Evolutionary conservation across 2,329 filamentous ascomycete genomes (phyloP).

Genomic region (Drechslera avenae): DNA sequence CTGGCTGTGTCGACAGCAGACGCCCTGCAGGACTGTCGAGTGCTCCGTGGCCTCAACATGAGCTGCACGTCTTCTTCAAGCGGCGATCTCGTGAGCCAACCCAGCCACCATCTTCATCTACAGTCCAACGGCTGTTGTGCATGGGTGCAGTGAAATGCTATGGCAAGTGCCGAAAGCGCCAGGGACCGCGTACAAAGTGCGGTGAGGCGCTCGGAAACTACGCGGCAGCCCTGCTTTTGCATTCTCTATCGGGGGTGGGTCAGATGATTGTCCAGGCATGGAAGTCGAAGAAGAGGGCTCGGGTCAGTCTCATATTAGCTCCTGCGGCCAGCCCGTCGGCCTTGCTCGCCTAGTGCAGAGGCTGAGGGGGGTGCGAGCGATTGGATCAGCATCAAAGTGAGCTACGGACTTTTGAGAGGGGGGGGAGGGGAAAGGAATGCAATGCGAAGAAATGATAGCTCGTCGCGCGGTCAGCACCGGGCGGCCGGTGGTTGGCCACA

Average conservation of each 20-base stretch:
- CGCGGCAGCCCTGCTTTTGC: slow-evolving; percentile 32
- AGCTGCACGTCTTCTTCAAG: slow-evolving; percentile 28
- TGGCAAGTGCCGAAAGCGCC: slow-evolving; percentile 34
- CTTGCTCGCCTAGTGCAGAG: slow-evolving; percentile 16
- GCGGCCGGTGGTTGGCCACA: slow-evolving; percentile 35
- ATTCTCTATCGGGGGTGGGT: slow-evolving; percentile 32
- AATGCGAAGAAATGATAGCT: slow-evolving; percentile 33
- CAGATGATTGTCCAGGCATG: slow-evolving; percentile 40
- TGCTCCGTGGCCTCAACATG: slow-evolving; percentile 40
- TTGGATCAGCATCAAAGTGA: slow-evolving; percentile 23
- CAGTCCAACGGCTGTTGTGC: slow-evolving; percentile 46
- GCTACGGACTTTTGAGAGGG: slow-evolving; percentile 30
- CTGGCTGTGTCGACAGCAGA: slow-evolving; percentile 36
- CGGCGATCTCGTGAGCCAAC: slow-evolving; percentile 32
- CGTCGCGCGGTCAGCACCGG: slow-evolving; percentile 36
- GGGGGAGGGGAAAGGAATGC: slow-evolving; percentile 40
- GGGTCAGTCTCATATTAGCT: slow-evolving; percentile 35
- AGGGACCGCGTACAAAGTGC: slow-evolving; percentile 24
- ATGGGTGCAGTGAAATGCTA: slow-evolving; percentile 32
- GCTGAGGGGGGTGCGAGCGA: slow-evolving; percentile 17
- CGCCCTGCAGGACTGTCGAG: slow-evolving; percentile 37
- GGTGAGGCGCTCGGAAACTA: slow-evolving; percentile 33
- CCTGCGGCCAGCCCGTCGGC: slow-evolving; percentile 34
- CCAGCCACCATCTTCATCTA: slow-evolving; percentile 46
- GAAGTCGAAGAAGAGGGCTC: slow-evolving; percentile 23